A percentile compares a stretch with the other conserved stretches of the same genome.
Evolutionary conservation across 192 early-diverging fungal genomes (phyloP).

Genomic region (Coemansia sp.): DNA sequence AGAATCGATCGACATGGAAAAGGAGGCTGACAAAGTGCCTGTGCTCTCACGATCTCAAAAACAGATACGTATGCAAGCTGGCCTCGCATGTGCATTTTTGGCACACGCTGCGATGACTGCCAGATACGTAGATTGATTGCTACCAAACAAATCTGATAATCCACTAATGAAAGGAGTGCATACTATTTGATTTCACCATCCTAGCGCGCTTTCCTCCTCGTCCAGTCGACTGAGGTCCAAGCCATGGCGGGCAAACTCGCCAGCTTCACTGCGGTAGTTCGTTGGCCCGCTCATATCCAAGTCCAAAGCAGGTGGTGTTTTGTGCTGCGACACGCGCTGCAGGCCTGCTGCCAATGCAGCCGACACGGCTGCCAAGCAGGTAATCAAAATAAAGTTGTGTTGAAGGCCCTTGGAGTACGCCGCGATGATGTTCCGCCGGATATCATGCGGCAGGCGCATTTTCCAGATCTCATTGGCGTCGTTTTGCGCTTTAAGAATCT

Average conservation of each 20-base stretch:
- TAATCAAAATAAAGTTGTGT: conserved; percentile 47
- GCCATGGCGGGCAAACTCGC: conserved; percentile 28
- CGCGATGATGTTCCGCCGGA: conserved; percentile 38
- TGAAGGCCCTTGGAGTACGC: conserved; percentile 51
- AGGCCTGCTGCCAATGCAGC: conserved; percentile 40
- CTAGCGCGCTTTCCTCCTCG: conserved; percentile 12
- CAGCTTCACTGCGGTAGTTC: conserved; percentile 8
- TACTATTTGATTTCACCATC: conserved; percentile 11
- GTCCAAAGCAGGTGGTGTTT: conserved; percentile 25
- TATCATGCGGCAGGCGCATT: conserved; percentile 26
- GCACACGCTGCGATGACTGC: background rate
- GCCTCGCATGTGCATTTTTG: background rate
- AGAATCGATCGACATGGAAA: background rate
- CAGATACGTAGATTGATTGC: background rate
- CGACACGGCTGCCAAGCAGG: conserved; percentile 33
- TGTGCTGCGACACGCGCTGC: conserved; percentile 44
- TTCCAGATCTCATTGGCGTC: conserved; percentile 50
- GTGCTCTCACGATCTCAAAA: background rate
- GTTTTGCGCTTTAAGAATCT: conserved; percentile 45
- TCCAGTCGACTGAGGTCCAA: conserved; percentile 32
- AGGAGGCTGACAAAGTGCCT: background rate
- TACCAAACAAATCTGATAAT: background rate
- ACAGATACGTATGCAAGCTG: background rate
- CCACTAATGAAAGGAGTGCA: background rate
- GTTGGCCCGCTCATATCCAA: background rate